These are phyloP conservation scores for Tubosaeta sp. DNA, from an alignment of 768 basidiomycete species.

Conservation along the genomic window DNA sequence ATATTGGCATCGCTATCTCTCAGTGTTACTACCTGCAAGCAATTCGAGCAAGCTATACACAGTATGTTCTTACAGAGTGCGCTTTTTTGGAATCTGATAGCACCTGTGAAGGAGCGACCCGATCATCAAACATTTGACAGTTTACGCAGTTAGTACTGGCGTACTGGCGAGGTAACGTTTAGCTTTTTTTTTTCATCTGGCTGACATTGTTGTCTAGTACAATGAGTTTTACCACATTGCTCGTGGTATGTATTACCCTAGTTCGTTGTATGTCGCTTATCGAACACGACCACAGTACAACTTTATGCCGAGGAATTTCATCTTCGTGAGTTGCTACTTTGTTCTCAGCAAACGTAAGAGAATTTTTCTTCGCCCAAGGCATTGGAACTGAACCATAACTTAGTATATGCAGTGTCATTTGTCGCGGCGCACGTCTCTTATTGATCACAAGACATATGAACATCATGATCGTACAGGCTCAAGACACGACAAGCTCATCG, in stretches of 20 bases:
- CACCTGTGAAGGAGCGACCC: slow-evolving; percentile 43
- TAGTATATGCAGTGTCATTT: slow-evolving; percentile 65
- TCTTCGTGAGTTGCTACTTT: slow-evolving; percentile 61
- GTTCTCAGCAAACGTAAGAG: slow-evolving; percentile 60
- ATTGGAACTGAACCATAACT: neutral
- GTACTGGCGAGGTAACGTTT: slow-evolving; percentile 50
- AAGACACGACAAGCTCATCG: slow-evolving; percentile 55
- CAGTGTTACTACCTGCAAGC: slow-evolving; percentile 53
- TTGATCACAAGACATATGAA: neutral
- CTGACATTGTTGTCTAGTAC: slow-evolving; percentile 16
- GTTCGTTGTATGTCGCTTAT: neutral
- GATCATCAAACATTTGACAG: slow-evolving; percentile 49
- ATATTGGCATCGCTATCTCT: slow-evolving; percentile 47
- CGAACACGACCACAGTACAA: slow-evolving; percentile 44
- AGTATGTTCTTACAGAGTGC: slow-evolving; percentile 29
- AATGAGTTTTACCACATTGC: slow-evolving; percentile 43
- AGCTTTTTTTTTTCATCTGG: neutral
- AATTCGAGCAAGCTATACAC: slow-evolving; percentile 46
- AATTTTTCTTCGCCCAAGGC: neutral
- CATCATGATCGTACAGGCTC: slow-evolving; percentile 36
- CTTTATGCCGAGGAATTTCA: slow-evolving; percentile 48
- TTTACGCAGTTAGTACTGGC: slow-evolving; percentile 65
- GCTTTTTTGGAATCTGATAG: neutral
- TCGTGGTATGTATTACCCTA: slow-evolving; percentile 42
- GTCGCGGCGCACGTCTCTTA: slow-evolving; percentile 52